Conservation (phyloP, 768 basidiomycete species). For the Galerina marginata region DNA sequence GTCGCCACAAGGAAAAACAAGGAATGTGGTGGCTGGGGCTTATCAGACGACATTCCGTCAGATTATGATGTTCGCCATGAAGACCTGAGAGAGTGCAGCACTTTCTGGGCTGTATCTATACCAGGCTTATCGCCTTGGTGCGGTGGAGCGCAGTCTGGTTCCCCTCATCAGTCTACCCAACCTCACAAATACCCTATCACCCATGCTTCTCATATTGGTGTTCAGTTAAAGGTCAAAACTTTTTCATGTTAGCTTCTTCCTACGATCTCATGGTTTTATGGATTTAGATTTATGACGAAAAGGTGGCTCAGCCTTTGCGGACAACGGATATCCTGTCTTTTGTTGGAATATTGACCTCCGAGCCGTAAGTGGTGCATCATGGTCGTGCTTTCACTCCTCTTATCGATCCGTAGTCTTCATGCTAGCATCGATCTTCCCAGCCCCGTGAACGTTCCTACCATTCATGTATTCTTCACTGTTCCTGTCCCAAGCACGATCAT, state of each 20-base stretch:
- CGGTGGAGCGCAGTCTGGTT: slow-evolving; percentile 27
- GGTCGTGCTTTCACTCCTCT: slow-evolving; percentile 14
- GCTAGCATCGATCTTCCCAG: slow-evolving; percentile 44
- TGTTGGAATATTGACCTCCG: slow-evolving; percentile 73
- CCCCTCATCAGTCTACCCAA: slow-evolving; percentile 19
- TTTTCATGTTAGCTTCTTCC: slow-evolving; percentile 1
- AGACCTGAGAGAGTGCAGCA: slow-evolving; percentile 63
- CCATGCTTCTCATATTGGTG: slow-evolving; percentile 61
- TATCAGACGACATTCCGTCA: slow-evolving; percentile 41
- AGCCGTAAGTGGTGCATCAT: slow-evolving; percentile 55
- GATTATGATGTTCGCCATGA: slow-evolving; percentile 45
- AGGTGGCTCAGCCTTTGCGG: slow-evolving; percentile 51
- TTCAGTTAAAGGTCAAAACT: slow-evolving; percentile 67
- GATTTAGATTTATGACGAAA: slow-evolving; percentile 61
- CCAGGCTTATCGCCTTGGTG: slow-evolving; percentile 74
- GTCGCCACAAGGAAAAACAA: slow-evolving; percentile 50
- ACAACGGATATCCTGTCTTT: slow-evolving; percentile 70
- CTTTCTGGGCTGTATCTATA: slow-evolving; percentile 77
- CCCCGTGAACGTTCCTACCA: slow-evolving; percentile 55
- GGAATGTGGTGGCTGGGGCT: slow-evolving; percentile 78
- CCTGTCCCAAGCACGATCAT: slow-evolving; percentile 46
- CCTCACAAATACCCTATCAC: slow-evolving; percentile 73
- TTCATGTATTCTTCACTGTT: slow-evolving; percentile 68
- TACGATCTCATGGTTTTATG: background rate
- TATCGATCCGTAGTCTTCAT: slow-evolving; percentile 37